Base-by-base conservation (phyloP, 306 rosid genomes). In the Glycyrrhiza uralensis region DNA sequence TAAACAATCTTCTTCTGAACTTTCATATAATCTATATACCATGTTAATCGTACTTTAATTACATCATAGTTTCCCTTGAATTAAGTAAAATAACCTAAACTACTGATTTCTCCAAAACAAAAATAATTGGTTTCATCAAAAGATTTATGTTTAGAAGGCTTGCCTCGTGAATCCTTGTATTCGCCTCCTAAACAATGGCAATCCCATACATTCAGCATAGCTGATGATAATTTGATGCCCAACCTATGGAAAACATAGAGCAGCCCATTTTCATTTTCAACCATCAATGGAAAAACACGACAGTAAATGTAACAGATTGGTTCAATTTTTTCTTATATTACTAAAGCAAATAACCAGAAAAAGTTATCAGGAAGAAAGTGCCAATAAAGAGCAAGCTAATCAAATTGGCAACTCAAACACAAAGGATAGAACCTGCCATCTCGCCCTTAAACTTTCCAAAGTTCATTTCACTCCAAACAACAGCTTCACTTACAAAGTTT, bases 151-250 rank as follows among this genome's bases (percentile, higher is more conserved):
- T 55, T 65, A 82, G 81, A 84, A 80, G 77, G 46, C 96, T 89
- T 93, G 88, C 98, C 96, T 91, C 75, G 98, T 60, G 75, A 97
- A 91, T 83, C 98, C 98, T 80, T 80, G 92, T 74, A 93, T 91
- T 79, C 91, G 75, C 87, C 88, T 89, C 83, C 98, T 86, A 75
- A 91, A 93, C 86, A 93, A 80, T 47, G 98, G 98, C 69, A 93
- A 65, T 69, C 98, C 94, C 98, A 91, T 93, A 90, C 98, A 93
- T 82, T 93, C 92, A 24, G 97, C 97, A 65, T 89, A 93, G 68
- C 85, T 66, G 73, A 86, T 80, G 62, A 93, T 75, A 72, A 93
- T 93, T 81, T 93, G 98, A 84, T 93, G 98, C 72, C 98, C 98
- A 80, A 93, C 98, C 98, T 93, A 83, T 39, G 23, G 42, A 80